Base-by-base conservation (phyloP, 2,329 filamentous ascomycete species). In the Endocalyx cinctus region DNA sequence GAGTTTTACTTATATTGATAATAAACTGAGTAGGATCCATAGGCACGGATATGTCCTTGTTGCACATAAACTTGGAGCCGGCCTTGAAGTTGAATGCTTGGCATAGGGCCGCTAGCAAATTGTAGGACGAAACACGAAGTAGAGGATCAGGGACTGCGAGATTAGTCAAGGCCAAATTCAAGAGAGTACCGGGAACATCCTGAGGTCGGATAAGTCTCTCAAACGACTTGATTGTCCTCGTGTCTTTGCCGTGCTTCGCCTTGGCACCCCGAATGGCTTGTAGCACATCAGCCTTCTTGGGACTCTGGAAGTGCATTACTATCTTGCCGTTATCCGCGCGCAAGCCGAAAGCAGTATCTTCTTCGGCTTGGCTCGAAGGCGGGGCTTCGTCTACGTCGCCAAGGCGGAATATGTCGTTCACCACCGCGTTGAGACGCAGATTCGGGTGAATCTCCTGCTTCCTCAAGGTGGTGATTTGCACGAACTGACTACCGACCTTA, bases 341-440 rank as follows among this genome's bases (percentile, higher is more conserved):
- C 17, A 84, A 60, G 1, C 79, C 80, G 54, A 84, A 84, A 2
- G 78, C 74, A 4, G 74, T 77, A 42, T 83, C 78, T 37, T 84
- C 79, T 37, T 82, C 79, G 0, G 73, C 74, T 38, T 78, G 70
- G 34, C 81, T 77, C 3, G 75, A 77, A 3, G 75, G 77, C 5
- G 78, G 70, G 5, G 77, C 75, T 58, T 84, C 80, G 37, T 84
- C 80, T 11, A 84, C 70, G 35, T 84, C 80, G 4, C 75, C 69
- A 4, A 84, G 63, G 8, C 78, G 73, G 57, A 84, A 84, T 19
- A 84, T 81, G 45, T 84, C 80, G 46, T 84, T 84, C 43, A 84
- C 71, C 2, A 75, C 78, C 7, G 78, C 76, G 49, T 70, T 75
- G 16, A 84, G 63, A 10, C 72, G 72, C 39, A 77, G 69, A 5